phyloP scores from a whole-genome alignment of 495 filamentous ascomycete species.

The Neurospora sp. region DNA sequence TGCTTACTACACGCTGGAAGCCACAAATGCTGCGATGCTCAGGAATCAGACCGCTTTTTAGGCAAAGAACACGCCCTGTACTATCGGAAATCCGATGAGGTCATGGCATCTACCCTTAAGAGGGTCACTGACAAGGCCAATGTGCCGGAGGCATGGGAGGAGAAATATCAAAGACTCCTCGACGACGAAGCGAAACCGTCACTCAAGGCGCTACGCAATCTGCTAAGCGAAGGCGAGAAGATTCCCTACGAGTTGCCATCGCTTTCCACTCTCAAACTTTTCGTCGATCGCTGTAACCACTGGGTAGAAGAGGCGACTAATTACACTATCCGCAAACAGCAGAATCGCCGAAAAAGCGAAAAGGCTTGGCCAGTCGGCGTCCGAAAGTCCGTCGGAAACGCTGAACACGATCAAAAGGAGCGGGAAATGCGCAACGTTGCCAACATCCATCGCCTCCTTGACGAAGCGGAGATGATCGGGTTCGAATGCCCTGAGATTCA shows the following conservation, averaged over 20 bases:
- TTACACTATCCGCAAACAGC: slow-evolving; percentile 96
- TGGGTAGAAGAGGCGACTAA: slow-evolving; percentile 97
- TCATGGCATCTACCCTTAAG: slow-evolving; percentile 51
- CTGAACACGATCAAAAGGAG: slow-evolving; percentile 69
- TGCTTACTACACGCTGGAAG: slow-evolving; percentile 71
- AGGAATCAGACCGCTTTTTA: slow-evolving; percentile 48
- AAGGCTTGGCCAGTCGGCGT: slow-evolving; percentile 69
- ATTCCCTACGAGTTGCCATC: slow-evolving; percentile 89
- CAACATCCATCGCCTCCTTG: slow-evolving; percentile 76
- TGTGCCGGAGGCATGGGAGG: slow-evolving; percentile 79
- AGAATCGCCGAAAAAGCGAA: slow-evolving; percentile 95
- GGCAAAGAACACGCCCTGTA: slow-evolving; percentile 57
- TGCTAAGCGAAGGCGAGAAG: slow-evolving; percentile 91
- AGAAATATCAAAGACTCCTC: slow-evolving; percentile 77
- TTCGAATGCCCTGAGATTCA: slow-evolving; percentile 94
- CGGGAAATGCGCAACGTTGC: slow-evolving; percentile 83
- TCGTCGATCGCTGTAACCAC: slow-evolving; percentile 92
- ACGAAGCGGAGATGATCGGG: slow-evolving; percentile 74
- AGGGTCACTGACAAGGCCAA: slow-evolving; percentile 80
- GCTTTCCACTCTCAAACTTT: slow-evolving; percentile 69
- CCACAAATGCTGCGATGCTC: slow-evolving; percentile 66
- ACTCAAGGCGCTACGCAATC: slow-evolving; percentile 72
- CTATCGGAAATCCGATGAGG: slow-evolving; percentile 67
- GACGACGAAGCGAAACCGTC: slow-evolving; percentile 75
- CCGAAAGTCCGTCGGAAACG: slow-evolving; percentile 56